Conservation (phyloP, 345 rosid species). For the Gossypium longicalyx region DNA sequence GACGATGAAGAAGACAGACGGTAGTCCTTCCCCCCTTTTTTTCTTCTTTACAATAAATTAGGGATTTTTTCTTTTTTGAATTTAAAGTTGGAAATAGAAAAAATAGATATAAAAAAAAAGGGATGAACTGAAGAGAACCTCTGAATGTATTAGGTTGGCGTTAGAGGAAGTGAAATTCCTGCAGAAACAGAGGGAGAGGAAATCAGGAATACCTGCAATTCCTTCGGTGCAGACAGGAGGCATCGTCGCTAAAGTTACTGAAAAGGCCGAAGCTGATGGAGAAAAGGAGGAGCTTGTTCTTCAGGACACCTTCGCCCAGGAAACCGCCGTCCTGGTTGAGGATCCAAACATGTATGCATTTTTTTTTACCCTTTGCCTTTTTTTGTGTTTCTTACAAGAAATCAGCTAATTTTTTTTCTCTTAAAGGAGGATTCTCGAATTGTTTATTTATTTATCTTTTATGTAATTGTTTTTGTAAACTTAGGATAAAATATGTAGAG, state of each 20-base stretch:
- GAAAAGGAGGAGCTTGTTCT: constrained; percentile 96
- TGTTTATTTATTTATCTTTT: background rate
- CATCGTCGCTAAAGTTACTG: constrained; percentile 37
- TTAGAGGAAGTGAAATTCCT: constrained; percentile 93
- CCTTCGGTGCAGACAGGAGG: constrained; percentile 33
- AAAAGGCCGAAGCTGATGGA: constrained; percentile 72
- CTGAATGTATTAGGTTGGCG: constrained; percentile 40
- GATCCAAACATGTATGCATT: constrained; percentile 76
- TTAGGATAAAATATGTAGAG: constrained; percentile 76
- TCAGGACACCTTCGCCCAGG: constrained; percentile 96
- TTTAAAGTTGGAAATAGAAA: background rate
- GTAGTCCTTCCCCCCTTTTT: constrained; percentile 17
- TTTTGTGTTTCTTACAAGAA: background rate
- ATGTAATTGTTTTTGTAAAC: background rate
- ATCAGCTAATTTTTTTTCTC: background rate
- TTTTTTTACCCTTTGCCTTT: background rate
- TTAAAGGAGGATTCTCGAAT: background rate
- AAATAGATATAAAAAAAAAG: too few species aligned
- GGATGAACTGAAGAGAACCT: background rate
- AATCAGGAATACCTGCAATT: constrained; percentile 66
- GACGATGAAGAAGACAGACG: constrained; percentile 82
- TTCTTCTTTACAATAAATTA: background rate
- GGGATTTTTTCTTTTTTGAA: constrained; percentile 5
- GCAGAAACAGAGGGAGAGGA: constrained; percentile 92
- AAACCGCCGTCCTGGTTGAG: constrained; percentile 92